Evolutionary conservation across 2,329 filamentous ascomycete genomes (phyloP).

Genomic region (Stagonosporopsis cucurbitacearum): DNA sequence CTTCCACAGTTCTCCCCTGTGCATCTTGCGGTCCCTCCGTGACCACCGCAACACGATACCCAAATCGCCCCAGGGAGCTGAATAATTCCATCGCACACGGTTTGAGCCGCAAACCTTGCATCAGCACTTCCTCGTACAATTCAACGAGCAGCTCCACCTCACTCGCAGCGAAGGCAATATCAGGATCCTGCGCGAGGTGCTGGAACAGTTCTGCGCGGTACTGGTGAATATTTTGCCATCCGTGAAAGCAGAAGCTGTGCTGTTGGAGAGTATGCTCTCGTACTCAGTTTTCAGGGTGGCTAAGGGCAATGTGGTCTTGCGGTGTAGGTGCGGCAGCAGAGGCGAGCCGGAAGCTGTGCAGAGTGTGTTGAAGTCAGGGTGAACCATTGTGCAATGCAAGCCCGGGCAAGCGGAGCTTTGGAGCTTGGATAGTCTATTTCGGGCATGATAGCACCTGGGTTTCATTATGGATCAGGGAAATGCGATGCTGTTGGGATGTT

Average conservation of each 20-base stretch:
- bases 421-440: neutral
- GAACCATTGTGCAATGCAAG: constrained; percentile 43
- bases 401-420: neutral
- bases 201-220: constrained; percentile 53
- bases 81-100: constrained; percentile 49
- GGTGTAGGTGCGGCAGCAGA: constrained; percentile 48
- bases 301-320: neutral
- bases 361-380: constrained; percentile 59
- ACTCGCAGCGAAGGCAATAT: constrained; percentile 39
- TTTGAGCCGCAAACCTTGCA: constrained; percentile 24
- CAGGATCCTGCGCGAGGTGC: neutral
- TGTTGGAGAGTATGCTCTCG: constrained; percentile 40
- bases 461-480: too few species aligned
- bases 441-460: neutral
- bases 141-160: neutral
- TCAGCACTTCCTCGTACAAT: neutral
- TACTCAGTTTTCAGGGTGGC: constrained; percentile 33
- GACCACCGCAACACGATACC: constrained; percentile 53
- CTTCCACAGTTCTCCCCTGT: constrained; percentile 52
- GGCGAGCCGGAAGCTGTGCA: constrained; percentile 56
- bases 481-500: neutral
- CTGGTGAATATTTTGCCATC: constrained; percentile 55
- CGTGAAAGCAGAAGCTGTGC: constrained; percentile 52
- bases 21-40: constrained; percentile 59
- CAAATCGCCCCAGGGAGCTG: constrained; percentile 37